Base-by-base conservation (phyloP, 225 moss, liverwort and hornwort genomes). In the Pleurozium schreberi region DNA sequence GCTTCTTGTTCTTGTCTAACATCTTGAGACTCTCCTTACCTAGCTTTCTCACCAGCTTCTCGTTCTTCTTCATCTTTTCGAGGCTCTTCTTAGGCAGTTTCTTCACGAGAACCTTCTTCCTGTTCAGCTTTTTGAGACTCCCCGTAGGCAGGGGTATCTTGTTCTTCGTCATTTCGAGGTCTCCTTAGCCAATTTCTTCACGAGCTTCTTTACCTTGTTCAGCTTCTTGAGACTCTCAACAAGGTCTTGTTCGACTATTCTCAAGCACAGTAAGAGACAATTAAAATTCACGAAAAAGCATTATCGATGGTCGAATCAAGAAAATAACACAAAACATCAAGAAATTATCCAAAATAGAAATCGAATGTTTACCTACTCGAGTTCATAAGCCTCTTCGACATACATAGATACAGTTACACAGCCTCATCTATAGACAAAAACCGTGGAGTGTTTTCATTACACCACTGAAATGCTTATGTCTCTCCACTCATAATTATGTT, bases 381-480 rank as follows among this genome's bases (percentile, higher is more conserved):
- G 90, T 64, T 95, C 93, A 92, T 95, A 93, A 6, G 93, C 95
- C 62, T 95, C 95, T 84, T 92, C 92, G 11, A 94, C 92, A 96
- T 94, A 89, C 42, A 86, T 23, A 53, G 5, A 50, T 75, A 19
- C 33, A 49, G 15, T n/a, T 55, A 87, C 92, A 95, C 28, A 96
- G 89, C 81, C 86, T 96, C 94, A 96, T 95, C 88, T 92, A 94
- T 10, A 90, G 93, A 47, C 90, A 90, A 61, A 94, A 93, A 43
- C 93, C 84, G 83, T 94, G 87, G 5, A 93, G 93, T 78, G 96
- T 88, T 87, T 91, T 92, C n/a, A 96, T 91, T 3, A 93, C 94
- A 34, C 94, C 94, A 33, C 93, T 96, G 85, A 95, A 95, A 90
- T 95, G 93, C 84, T 92, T 94, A 11, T 92, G 94, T 88, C 94